Evolutionary conservation across 305 asterid species (phyloP), one percentile per base, ranked within the genome.

Genomic region (Solanum hybrid): DNA sequence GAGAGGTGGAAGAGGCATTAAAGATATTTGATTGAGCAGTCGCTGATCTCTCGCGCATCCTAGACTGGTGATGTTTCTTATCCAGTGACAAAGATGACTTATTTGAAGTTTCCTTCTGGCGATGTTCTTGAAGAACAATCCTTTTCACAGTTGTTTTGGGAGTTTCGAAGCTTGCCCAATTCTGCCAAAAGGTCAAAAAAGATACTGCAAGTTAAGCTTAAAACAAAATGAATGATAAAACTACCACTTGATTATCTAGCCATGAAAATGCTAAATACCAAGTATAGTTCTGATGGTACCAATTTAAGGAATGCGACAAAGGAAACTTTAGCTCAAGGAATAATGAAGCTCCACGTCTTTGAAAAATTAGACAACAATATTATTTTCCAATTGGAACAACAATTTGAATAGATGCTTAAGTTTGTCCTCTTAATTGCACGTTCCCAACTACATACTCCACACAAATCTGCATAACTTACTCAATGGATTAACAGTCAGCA

Each of bases 61-160:
- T 94, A 92, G 93, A 91, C 90, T 92, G 90, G 89, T 90, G 92
- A 91, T 89, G 92, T 86, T 92, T 96, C 90, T 93, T 91, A 88
- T 93, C 94, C 86, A 91, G 90, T 72, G 93, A 93, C 90, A 89
- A 82, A 76, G 92, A 90, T 91, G 95, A 93, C 73, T 91, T 94
- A 86, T 36, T 93, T 87, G 95, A 88, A 92, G 94, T 93, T 75
- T 90, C 91, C 90, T 93, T 93, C 89, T 91, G 93, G 90, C 22
- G 76, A 87, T 95, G 95, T 89, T 91, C 95, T 91, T 93, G 94
- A 90, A 94, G 89, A 81, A 94, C 92, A 88, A 94, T 92, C 94
- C 99, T 94, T 91, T 94, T 94, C 14, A 97, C 95, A 88, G 98
- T 97, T 91, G 98, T 95, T 93, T 95, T 97, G n/a, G 94, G 94